These are phyloP conservation scores for Yamadazyma oceani DNA, from an alignment of 1,139 yeast genomes.

Conservation along the genomic window DNA sequence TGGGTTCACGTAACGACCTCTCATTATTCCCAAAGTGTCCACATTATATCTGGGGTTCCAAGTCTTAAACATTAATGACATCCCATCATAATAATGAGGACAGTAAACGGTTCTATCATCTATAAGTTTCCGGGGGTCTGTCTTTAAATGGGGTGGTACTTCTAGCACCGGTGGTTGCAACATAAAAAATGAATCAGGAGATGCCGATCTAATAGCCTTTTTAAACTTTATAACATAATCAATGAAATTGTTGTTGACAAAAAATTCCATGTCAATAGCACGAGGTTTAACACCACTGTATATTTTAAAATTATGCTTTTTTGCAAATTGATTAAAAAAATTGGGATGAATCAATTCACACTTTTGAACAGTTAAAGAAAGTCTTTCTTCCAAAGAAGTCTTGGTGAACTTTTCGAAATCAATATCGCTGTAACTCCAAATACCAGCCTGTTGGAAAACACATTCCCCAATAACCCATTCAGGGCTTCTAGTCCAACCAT, in stretches of 20 bases:
- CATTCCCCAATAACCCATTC: slow-evolving; percentile 75
- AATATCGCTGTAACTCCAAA: slow-evolving; percentile 57
- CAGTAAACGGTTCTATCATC: slow-evolving; percentile 71
- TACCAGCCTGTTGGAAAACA: slow-evolving; percentile 74
- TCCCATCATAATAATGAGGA: slow-evolving; percentile 92
- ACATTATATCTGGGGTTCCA: slow-evolving; percentile 81
- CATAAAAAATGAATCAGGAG: slow-evolving; percentile 54
- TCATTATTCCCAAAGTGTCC: slow-evolving; percentile 86
- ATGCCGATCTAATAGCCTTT: slow-evolving; percentile 43
- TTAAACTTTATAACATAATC: slow-evolving; percentile 56
- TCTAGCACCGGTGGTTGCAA: slow-evolving; percentile 85
- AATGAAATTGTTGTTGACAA: slow-evolving; percentile 62
- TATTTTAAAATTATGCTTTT: slow-evolving; percentile 21
- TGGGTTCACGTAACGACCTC: slow-evolving; percentile 74
- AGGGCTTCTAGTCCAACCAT: slow-evolving; percentile 66
- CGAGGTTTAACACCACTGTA: slow-evolving; percentile 26
- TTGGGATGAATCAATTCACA: slow-evolving; percentile 32
- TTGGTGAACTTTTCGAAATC: slow-evolving; percentile 22
- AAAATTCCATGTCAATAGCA: slow-evolving; percentile 53
- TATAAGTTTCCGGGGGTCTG: slow-evolving; percentile 47
- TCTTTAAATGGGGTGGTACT: slow-evolving; percentile 67
- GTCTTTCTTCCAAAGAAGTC: slow-evolving; percentile 26
- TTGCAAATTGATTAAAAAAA: slow-evolving; percentile 30
- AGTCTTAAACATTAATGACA: slow-evolving; percentile 84
- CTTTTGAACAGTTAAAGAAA: slow-evolving; percentile 27